Evolutionary conservation across 495 filamentous ascomycete species (phyloP).

Genomic region (Penicillium pancosmium): DNA sequence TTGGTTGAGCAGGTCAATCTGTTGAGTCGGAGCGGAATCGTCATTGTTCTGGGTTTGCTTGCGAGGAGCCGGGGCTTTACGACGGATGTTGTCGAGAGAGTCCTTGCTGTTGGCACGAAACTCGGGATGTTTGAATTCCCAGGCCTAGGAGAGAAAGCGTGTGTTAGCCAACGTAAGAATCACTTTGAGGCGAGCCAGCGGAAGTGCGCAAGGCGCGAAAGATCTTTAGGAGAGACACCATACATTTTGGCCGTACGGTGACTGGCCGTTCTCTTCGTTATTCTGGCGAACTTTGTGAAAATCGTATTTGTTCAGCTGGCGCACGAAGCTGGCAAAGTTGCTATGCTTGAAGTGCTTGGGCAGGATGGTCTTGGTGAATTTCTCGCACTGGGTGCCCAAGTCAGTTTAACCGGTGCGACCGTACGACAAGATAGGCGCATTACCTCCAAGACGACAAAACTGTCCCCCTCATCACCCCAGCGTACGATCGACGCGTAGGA

Average conservation of each 20-base stretch:
- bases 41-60: conserved; percentile 67
- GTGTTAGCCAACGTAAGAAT: not conserved
- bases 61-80: conserved; percentile 91
- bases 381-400: conserved; percentile 72
- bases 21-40: conserved; percentile 79
- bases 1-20: conserved; percentile 86
- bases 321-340: conserved; percentile 99
- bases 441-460: conserved; percentile 98
- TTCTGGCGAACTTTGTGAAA: conserved; percentile 99
- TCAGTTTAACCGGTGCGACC: conserved; percentile 8
- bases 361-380: conserved; percentile 95
- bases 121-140: conserved; percentile 98
- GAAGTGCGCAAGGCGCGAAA: not conserved
- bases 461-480: conserved; percentile 93
- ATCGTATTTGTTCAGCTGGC: conserved; percentile 98
- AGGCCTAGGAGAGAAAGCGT: conserved; percentile 60
- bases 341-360: conserved; percentile 99
- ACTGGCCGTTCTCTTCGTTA: conserved; percentile 88
- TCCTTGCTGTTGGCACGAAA: conserved; percentile 96
- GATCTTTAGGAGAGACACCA: conserved; percentile 36
- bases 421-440: conserved; percentile 18
- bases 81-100: conserved; percentile 92
- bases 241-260: conserved; percentile 90
- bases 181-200: not conserved
- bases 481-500: conserved; percentile 90